Conservation (phyloP, 2,329 filamentous ascomycete species). For the Whalleya microplaca region DNA sequence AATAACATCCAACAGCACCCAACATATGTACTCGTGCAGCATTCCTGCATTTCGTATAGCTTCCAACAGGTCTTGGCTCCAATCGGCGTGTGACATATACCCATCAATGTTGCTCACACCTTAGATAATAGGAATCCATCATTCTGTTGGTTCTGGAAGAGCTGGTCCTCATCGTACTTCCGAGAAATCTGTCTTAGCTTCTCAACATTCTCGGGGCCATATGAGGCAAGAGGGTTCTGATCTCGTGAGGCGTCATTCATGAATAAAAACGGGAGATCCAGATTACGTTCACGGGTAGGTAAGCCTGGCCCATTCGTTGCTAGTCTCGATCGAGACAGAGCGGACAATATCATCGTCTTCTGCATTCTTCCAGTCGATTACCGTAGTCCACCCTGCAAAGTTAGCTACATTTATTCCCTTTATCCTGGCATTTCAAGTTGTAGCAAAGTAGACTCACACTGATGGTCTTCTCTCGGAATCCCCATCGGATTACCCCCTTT, state of each 20-base stretch:
- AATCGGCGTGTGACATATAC: too few relatives aligned
- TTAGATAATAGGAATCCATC: conserved; percentile 19
- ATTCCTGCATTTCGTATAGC: too few relatives aligned
- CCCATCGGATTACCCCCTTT: conserved; percentile 26
- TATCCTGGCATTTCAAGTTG: neutral
- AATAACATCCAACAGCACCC: too few relatives aligned
- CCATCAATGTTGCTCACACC: too few relatives aligned
- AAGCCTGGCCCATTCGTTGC: conserved; percentile 15
- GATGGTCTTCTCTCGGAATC: conserved; percentile 12
- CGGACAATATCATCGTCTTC: conserved; percentile 20
- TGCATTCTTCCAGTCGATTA: conserved; percentile 25
- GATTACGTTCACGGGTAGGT: neutral
- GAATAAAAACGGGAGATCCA: conserved; percentile 14
- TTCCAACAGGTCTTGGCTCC: too few relatives aligned
- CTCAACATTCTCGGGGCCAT: conserved; percentile 28
- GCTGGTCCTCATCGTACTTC: conserved; percentile 31
- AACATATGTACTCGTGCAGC: too few relatives aligned
- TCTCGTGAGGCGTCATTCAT: conserved; percentile 32
- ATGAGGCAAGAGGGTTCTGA: conserved; percentile 32
- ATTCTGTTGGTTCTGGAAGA: conserved; percentile 36
- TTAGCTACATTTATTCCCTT: too few relatives aligned
- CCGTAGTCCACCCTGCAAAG: conserved; percentile 27
- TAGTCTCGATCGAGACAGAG: conserved; percentile 21
- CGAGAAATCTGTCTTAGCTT: conserved; percentile 23
- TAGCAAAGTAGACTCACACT: conserved; percentile 18